Evolutionary conservation across 345 rosid genomes (phyloP).

Genomic region (Erodium maritimum): DNA sequence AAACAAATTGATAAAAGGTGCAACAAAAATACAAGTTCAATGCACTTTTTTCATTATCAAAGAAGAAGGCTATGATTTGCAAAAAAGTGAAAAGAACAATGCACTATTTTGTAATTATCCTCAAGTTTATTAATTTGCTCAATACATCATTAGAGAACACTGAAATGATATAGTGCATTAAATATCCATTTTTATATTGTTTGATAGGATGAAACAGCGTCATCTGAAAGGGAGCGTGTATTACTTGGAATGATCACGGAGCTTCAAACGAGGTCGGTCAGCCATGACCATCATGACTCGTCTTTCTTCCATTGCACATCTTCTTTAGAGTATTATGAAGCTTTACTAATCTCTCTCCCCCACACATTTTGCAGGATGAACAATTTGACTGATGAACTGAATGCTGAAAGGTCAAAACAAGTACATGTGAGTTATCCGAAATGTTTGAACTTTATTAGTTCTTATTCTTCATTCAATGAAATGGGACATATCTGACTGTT

Average conservation of each 20-base stretch:
- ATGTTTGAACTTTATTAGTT: neutral
- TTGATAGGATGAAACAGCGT: slow-evolving; percentile 45
- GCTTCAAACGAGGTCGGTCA: slow-evolving; percentile 66
- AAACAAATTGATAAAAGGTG: too few relatives aligned
- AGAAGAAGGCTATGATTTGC: too few relatives aligned
- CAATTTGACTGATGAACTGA: slow-evolving; percentile 60
- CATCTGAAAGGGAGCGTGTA: slow-evolving; percentile 63
- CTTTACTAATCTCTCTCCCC: slow-evolving; percentile 9
- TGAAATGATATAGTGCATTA: too few relatives aligned
- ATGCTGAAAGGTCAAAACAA: slow-evolving; percentile 54
- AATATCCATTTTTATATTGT: slow-evolving; percentile 2
- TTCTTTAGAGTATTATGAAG: neutral
- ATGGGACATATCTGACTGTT: too few relatives aligned
- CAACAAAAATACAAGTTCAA: too few relatives aligned
- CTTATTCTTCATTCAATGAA: too few relatives aligned
- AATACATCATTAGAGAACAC: neutral
- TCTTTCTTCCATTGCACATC: neutral
- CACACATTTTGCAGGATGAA: slow-evolving; percentile 44
- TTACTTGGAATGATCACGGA: slow-evolving; percentile 54
- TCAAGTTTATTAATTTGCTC: too few relatives aligned
- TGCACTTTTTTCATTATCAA: too few relatives aligned
- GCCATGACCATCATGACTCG: slow-evolving; percentile 10
- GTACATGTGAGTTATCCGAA: slow-evolving; percentile 41
- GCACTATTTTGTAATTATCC: too few relatives aligned
- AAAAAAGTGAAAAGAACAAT: too few relatives aligned